A percentile compares a stretch with the other conserved stretches of the same genome.
These are phyloP conservation scores for Salix purpurea DNA, from an alignment of 345 rosid species.

Conservation along the genomic window DNA sequence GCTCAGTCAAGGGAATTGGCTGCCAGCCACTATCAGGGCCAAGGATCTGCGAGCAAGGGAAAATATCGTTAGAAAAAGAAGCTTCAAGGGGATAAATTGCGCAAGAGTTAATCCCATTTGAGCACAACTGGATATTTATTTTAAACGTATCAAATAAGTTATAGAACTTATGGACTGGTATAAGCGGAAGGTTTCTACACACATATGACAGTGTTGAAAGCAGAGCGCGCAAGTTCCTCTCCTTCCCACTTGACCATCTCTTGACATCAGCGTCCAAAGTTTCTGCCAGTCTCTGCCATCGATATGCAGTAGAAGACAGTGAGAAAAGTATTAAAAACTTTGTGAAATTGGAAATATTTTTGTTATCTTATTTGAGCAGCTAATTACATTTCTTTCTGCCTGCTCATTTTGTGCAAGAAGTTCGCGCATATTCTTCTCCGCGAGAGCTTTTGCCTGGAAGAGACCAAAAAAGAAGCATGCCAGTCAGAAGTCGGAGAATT, in stretches of 20 bases:
- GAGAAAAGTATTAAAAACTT: constrained; percentile 7
- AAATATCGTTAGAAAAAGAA: neutral
- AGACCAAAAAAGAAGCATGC: constrained; percentile 12
- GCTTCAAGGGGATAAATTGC: no score
- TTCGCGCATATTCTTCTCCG: constrained; percentile 88
- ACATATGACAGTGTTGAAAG: constrained; percentile 94
- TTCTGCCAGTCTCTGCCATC: constrained; percentile 70
- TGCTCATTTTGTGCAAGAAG: constrained; percentile 82
- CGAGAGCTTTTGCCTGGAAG: constrained; percentile 88
- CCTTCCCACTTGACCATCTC: constrained; percentile 92
- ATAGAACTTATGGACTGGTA: neutral
- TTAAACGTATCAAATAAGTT: neutral
- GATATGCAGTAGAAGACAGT: constrained; percentile 17
- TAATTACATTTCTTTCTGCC: constrained; percentile 78
- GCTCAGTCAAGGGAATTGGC: constrained; percentile 72
- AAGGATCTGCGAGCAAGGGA: constrained; percentile 57
- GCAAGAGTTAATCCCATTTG: neutral
- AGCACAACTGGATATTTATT: neutral
- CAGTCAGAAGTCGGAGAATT: constrained; percentile 13
- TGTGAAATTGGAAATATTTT: neutral
- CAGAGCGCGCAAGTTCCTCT: constrained; percentile 80
- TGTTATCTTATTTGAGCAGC: neutral
- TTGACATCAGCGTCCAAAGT: constrained; percentile 80
- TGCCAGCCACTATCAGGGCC: constrained; percentile 95
- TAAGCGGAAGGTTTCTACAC: constrained; percentile 13